Conservation (phyloP, 2,329 filamentous ascomycete species). For the Alternaria sp. region DNA sequence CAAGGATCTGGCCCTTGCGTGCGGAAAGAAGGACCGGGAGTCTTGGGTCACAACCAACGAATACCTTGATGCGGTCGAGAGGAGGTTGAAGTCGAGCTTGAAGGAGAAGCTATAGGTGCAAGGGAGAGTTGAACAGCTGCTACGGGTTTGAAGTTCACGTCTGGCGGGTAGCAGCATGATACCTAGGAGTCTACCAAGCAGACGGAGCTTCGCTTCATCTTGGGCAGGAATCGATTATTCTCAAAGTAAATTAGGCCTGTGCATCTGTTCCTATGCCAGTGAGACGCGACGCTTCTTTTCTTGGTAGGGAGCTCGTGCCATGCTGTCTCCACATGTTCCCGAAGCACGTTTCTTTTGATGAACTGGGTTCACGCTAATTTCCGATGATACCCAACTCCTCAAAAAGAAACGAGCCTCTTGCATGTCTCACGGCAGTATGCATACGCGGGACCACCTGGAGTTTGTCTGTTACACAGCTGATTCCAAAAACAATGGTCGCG, state of each 20-base stretch:
- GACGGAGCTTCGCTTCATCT: constrained; percentile 10
- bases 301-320: constrained; percentile 9
- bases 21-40: constrained; percentile 82
- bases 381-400: constrained; percentile 7
- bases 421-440: constrained; percentile 36
- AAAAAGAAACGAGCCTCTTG: constrained; percentile 12
- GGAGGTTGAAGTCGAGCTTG: constrained; percentile 80
- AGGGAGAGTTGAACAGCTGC: constrained; percentile 4
- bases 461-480: constrained; percentile 42
- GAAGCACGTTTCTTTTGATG: constrained; percentile 10
- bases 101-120: constrained; percentile 74
- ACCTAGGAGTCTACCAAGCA: neutral
- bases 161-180: constrained; percentile 9
- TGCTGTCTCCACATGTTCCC: constrained; percentile 6
- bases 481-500: constrained; percentile 29
- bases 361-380: constrained; percentile 9
- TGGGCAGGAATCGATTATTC: constrained; percentile 8
- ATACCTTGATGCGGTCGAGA: constrained; percentile 93
- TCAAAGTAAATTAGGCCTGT: constrained; percentile 2
- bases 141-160: neutral
- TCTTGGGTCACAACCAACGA: constrained; percentile 89
- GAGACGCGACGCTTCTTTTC: constrained; percentile 6
- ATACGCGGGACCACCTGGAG: constrained; percentile 19
- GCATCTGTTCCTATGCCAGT: constrained; percentile 2
- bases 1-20: constrained; percentile 96